These are phyloP conservation scores for Tardiomyces digboiensis DNA, from an alignment of 1,139 yeast species.

Conservation along the genomic window DNA sequence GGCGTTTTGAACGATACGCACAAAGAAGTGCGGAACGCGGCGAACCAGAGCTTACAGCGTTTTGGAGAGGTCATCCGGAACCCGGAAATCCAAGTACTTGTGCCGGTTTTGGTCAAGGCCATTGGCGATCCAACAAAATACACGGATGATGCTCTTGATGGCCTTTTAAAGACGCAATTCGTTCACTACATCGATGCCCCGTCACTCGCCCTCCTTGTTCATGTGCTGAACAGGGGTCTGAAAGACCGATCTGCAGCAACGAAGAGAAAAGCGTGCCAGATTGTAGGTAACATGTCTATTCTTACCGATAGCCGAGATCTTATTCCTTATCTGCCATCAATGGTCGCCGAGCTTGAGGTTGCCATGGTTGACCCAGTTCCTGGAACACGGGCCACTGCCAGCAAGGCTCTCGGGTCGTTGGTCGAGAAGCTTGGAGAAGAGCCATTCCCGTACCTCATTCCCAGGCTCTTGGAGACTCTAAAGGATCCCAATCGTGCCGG, in stretches of 20 bases:
- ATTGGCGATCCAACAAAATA: slow-evolving; percentile 91
- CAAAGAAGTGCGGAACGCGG: slow-evolving; percentile 93
- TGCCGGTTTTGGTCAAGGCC: slow-evolving; percentile 84
- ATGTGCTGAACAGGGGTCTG: slow-evolving; percentile 94
- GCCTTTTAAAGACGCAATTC: slow-evolving; percentile 81
- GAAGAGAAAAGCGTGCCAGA: slow-evolving; percentile 92
- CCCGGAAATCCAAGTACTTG: slow-evolving; percentile 89
- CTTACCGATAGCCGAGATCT: slow-evolving; percentile 84
- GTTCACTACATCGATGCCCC: slow-evolving; percentile 99
- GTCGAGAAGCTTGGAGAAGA: slow-evolving; percentile 97
- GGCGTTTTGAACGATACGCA: slow-evolving; percentile 93
- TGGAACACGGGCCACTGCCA: slow-evolving; percentile 93
- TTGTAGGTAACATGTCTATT: slow-evolving; percentile 98
- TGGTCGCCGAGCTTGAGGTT: slow-evolving; percentile 74
- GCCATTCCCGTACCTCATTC: slow-evolving; percentile 85
- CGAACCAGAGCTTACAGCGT: slow-evolving; percentile 77
- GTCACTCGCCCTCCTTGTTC: slow-evolving; percentile 87
- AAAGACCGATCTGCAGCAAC: slow-evolving; percentile 86
- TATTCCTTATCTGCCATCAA: slow-evolving; percentile 66
- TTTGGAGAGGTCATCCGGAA: slow-evolving; percentile 97
- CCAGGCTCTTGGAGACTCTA: slow-evolving; percentile 66
- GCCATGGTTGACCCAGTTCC: slow-evolving; percentile 99
- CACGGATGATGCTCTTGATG: slow-evolving; percentile 83
- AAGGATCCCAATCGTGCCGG: slow-evolving; percentile 79
- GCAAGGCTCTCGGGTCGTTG: slow-evolving; percentile 92